Conservation (phyloP, 2,329 filamentous ascomycete genomes). For the Colletotrichum echinochloae region DNA sequence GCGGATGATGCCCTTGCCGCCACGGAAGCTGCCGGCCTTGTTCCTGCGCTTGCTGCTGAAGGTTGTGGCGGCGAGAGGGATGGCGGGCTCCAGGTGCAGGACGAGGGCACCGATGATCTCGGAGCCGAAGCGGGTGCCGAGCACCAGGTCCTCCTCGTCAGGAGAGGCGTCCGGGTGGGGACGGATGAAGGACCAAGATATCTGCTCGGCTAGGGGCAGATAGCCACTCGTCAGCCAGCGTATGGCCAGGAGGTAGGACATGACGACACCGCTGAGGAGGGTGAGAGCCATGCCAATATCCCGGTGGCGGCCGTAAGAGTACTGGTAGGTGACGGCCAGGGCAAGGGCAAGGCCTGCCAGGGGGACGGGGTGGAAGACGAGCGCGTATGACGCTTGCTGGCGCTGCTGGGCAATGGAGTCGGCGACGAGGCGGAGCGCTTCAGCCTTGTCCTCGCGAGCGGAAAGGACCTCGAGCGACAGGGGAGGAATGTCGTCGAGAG, state of each 20-base stretch:
- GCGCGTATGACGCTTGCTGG: slow-evolving; percentile 70
- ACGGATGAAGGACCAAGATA: slow-evolving; percentile 73
- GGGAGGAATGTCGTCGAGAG: slow-evolving; percentile 67
- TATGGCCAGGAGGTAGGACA: slow-evolving; percentile 72
- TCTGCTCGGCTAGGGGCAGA: slow-evolving; percentile 69
- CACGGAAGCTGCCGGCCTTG: slow-evolving; percentile 57
- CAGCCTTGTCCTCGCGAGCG: slow-evolving; percentile 69
- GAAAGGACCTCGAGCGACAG: slow-evolving; percentile 71
- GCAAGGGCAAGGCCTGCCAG: slow-evolving; percentile 60
- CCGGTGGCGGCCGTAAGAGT: slow-evolving; percentile 57
- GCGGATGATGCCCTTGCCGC: slow-evolving; percentile 77
- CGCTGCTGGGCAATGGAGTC: slow-evolving; percentile 88
- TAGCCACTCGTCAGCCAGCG: slow-evolving; percentile 73
- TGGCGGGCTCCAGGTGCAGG: slow-evolving; percentile 69
- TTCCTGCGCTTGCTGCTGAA: slow-evolving; percentile 49
- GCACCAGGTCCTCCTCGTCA: slow-evolving; percentile 64
- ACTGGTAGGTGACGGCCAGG: slow-evolving; percentile 59
- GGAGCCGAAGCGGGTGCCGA: slow-evolving; percentile 76
- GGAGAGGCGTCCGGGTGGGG: slow-evolving; percentile 46
- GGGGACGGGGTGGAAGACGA: slow-evolving; percentile 73
- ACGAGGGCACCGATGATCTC: slow-evolving; percentile 79
- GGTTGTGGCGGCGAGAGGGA: slow-evolving; percentile 38
- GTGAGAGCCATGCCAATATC: slow-evolving; percentile 69
- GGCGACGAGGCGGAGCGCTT: slow-evolving; percentile 79
- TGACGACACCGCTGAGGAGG: slow-evolving; percentile 70